Evolutionary conservation across 371 early-diverging fungal genomes (phyloP).

Genomic region (Saksenaea vasiformis): DNA sequence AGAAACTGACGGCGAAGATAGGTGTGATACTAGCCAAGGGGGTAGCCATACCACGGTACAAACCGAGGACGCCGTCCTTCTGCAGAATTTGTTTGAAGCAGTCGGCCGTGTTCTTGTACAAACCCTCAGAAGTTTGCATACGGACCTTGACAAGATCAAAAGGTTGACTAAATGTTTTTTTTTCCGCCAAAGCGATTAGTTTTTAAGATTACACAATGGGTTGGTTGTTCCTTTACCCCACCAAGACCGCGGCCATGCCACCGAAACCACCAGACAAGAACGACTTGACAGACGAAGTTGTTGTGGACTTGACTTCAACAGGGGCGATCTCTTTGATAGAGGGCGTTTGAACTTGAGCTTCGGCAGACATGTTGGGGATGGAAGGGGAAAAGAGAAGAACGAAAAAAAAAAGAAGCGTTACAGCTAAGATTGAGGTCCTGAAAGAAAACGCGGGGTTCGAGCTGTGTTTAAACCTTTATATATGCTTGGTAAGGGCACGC

Average conservation of each 20-base stretch:
- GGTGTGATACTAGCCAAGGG: conserved; percentile 93
- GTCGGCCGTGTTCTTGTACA: conserved; percentile 87
- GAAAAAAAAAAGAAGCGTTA: not conserved
- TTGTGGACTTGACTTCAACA: conserved; percentile 12
- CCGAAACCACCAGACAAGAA: conserved; percentile 96
- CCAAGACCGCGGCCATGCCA: conserved; percentile 79
- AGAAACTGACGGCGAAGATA: conserved; percentile 94
- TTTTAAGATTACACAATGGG: not conserved
- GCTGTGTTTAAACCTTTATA: not conserved
- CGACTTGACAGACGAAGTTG: conserved; percentile 74
- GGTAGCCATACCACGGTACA: conserved; percentile 95
- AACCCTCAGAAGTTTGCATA: conserved; percentile 85
- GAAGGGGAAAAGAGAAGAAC: not conserved
- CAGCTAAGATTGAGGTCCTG: not conserved
- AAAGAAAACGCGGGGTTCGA: not conserved
- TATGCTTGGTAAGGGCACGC: not conserved
- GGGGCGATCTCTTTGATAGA: not conserved
- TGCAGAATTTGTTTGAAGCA: conserved; percentile 88
- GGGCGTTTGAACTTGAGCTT: not conserved
- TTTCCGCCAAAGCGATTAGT: not conserved
- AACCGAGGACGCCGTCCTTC: conserved; percentile 86
- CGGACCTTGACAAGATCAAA: conserved; percentile 91
- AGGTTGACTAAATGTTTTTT: conserved; percentile 57
- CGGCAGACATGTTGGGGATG: not conserved
- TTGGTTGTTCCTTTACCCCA: conserved; percentile 43